Conservation (phyloP, 352 stramenopile species). For the Globisporangium middletonii region DNA sequence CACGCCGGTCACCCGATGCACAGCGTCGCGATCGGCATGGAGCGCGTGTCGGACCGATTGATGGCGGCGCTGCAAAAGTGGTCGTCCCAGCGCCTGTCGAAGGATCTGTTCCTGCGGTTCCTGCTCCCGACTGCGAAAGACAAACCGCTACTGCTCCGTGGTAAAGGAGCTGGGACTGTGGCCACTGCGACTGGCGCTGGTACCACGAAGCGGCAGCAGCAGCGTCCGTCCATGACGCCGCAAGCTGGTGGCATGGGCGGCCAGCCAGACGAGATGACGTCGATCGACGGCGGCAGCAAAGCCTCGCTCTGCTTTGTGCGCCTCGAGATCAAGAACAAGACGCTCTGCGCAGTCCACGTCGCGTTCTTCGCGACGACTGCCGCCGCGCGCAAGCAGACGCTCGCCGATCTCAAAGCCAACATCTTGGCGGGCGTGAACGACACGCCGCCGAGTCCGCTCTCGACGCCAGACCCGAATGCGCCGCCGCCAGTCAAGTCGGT, state of each 20-base stretch:
- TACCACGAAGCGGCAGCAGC: constrained; percentile 22
- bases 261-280: constrained; percentile 6
- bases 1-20: constrained; percentile 25
- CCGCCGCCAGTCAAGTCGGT: constrained; percentile 13
- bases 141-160: constrained; percentile 7
- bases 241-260: constrained; percentile 3
- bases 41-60: constrained; percentile 49
- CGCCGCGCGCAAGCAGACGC: constrained; percentile 51
- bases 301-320: constrained; percentile 78
- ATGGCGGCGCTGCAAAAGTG: constrained; percentile 58
- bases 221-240: constrained; percentile 17
- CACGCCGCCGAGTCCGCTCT: constrained; percentile 11
- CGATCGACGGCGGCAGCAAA: constrained; percentile 30
- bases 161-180: constrained; percentile 13
- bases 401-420: constrained; percentile 63
- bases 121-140: constrained; percentile 19
- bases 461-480: neutral
- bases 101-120: constrained; percentile 81
- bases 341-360: constrained; percentile 69
- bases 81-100: constrained; percentile 70
- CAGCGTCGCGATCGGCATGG: constrained; percentile 36
- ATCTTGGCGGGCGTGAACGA: constrained; percentile 60
- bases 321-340: constrained; percentile 76
- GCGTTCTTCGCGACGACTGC: constrained; percentile 81
- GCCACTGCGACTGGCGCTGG: neutral